These are phyloP conservation scores for Earliella scabrosa DNA, from an alignment of 1,284 basidiomycete species.

Conservation along the genomic window DNA sequence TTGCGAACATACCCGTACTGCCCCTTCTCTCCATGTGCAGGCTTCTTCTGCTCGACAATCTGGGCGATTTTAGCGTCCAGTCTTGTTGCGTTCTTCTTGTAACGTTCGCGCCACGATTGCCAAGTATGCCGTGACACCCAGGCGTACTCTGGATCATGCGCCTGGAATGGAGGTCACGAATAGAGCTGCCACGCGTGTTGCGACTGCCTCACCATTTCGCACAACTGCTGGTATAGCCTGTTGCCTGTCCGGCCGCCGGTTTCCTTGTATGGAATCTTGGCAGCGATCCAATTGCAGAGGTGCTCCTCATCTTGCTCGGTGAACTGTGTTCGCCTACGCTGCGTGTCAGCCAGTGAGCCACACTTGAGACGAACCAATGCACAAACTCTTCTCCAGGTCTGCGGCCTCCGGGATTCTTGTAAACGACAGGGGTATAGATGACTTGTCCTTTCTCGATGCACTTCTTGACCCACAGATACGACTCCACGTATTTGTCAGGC, in stretches of 20 bases:
- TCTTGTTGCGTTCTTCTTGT: conserved; percentile 76
- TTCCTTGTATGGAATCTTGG: conserved; percentile 79
- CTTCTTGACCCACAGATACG: conserved; percentile 79
- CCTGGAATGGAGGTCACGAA: conserved; percentile 38
- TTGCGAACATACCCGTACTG: conserved; percentile 79
- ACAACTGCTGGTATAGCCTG: conserved; percentile 70
- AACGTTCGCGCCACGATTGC: conserved; percentile 86
- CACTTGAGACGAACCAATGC: neutral
- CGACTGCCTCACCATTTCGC: conserved; percentile 50
- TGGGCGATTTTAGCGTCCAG: conserved; percentile 65
- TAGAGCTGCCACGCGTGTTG: neutral
- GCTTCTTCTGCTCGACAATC: conserved; percentile 71
- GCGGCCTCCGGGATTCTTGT: conserved; percentile 80
- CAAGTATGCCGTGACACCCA: conserved; percentile 85
- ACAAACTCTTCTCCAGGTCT: conserved; percentile 80
- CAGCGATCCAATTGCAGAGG: conserved; percentile 76
- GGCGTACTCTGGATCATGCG: conserved; percentile 64
- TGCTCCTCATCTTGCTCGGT: conserved; percentile 73
- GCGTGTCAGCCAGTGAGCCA: neutral
- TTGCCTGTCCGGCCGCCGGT: conserved; percentile 80
- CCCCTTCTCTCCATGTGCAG: conserved; percentile 68
- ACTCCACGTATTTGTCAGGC: conserved; percentile 73
- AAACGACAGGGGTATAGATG: conserved; percentile 70
- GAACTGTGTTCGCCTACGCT: conserved; percentile 70
- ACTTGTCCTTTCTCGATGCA: conserved; percentile 70